Conservation (phyloP, 345 rosid genomes). For the Rhizophora mangle region DNA sequence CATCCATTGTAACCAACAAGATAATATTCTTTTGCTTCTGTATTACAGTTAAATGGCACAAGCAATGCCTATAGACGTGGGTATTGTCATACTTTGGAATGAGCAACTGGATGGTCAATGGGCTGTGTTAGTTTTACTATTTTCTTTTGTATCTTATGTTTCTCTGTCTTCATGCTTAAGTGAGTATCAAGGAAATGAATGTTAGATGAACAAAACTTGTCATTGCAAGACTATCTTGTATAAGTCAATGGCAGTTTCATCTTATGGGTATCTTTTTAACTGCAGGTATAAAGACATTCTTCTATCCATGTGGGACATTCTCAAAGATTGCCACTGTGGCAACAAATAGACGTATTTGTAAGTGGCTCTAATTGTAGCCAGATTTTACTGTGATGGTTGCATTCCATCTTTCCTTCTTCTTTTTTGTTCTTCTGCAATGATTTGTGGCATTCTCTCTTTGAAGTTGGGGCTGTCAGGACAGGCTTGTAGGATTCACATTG, state of each 20-base stretch:
- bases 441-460: neutral
- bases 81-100: no score
- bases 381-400: neutral
- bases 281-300: slow-evolving; percentile 79
- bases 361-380: slow-evolving; percentile 26
- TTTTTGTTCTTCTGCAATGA: no score
- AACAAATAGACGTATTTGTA: slow-evolving; percentile 75
- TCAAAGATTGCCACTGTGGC: slow-evolving; percentile 87
- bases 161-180: no score
- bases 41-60: no score
- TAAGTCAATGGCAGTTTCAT: neutral
- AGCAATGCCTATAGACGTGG: no score
- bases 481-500: neutral
- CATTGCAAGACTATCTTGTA: neutral
- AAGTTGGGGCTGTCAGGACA: neutral
- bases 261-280: slow-evolving; percentile 1
- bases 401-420: neutral
- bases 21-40: no score
- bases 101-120: no score
- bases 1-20: no score
- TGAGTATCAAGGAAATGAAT: no score
- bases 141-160: no score
- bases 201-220: no score
- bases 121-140: no score
- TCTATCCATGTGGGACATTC: slow-evolving; percentile 89